Conservation (phyloP, 225 moss, liverwort and hornwort genomes). For the Bryoerythrophyllum caledonicum region DNA sequence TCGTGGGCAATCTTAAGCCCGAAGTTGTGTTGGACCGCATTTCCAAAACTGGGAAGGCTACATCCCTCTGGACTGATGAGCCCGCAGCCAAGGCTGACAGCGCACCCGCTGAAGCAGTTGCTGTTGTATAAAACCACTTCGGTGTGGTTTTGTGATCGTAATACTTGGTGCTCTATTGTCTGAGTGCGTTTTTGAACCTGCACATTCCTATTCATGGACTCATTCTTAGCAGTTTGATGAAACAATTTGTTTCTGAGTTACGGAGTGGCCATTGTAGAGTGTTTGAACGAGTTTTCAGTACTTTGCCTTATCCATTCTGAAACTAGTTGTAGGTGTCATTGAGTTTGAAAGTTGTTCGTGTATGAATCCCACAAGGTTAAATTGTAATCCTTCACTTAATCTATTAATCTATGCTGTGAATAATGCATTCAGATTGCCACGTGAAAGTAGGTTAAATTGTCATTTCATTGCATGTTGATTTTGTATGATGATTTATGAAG, state of each 20-base stretch:
- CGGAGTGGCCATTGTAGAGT: constrained; percentile 14
- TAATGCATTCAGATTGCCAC: too few relatives aligned
- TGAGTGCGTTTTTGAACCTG: constrained; percentile 14
- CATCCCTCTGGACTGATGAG: constrained; percentile 71
- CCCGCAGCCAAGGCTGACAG: constrained; percentile 25
- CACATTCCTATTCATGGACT: background rate
- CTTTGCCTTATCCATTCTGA: constrained; percentile 4
- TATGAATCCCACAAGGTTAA: too few relatives aligned
- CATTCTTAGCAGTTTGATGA: background rate
- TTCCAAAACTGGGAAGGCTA: constrained; percentile 92
- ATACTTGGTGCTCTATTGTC: background rate
- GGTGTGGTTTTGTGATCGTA: background rate
- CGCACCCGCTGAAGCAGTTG: constrained; percentile 32
- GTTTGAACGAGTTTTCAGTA: constrained; percentile 13
- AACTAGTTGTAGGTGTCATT: too few relatives aligned
- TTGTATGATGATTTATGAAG: too few relatives aligned
- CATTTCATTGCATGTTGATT: too few relatives aligned
- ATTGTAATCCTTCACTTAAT: too few relatives aligned
- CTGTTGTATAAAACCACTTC: constrained; percentile 30
- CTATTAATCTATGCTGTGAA: too few relatives aligned
- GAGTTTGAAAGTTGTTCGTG: too few relatives aligned
- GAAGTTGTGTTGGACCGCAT: constrained; percentile 74
- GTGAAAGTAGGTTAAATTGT: too few relatives aligned
- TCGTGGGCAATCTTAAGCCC: constrained; percentile 73
- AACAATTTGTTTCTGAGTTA: background rate